These are phyloP conservation scores for Neofusicoccum parvum DNA, from an alignment of 2,329 filamentous ascomycete species.

Conservation along the genomic window DNA sequence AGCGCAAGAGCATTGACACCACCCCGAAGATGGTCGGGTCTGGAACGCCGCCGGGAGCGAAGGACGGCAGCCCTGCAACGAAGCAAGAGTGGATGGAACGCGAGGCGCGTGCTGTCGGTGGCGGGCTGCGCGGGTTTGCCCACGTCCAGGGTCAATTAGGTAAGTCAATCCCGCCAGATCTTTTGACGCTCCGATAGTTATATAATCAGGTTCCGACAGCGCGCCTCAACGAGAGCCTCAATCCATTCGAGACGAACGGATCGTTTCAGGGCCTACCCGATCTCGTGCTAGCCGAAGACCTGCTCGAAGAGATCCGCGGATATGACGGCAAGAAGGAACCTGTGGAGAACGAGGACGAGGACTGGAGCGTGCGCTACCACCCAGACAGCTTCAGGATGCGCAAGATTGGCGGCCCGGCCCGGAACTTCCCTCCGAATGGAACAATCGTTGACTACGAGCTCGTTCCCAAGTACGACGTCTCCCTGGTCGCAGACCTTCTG, in stretches of 20 bases:
- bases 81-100: conserved; percentile 16
- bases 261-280: conserved; percentile 5
- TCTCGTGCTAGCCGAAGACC: conserved; percentile 17
- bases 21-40: conserved; percentile 5
- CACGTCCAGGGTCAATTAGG: conserved; percentile 3
- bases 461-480: not conserved
- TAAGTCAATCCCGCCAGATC: not conserved
- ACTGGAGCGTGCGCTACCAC: conserved; percentile 10
- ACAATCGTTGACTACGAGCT: conserved; percentile 7
- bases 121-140: conserved; percentile 3
- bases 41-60: not conserved
- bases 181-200: not conserved
- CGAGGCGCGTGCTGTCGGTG: conserved; percentile 10
- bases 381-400: conserved; percentile 9
- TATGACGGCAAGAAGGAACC: conserved; percentile 7
- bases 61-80: not conserved
- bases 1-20: conserved; percentile 51
- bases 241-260: conserved; percentile 7
- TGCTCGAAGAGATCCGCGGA: conserved; percentile 9
- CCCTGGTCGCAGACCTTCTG: not conserved
- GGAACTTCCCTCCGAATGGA: not conserved
- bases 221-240: conserved; percentile 14
- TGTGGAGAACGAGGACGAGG: not conserved
- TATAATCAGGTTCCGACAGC: not conserved
- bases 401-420: conserved; percentile 10